Evolutionary conservation across 441 rosid genomes (phyloP).

Genomic region (Isatis lusitanica): DNA sequence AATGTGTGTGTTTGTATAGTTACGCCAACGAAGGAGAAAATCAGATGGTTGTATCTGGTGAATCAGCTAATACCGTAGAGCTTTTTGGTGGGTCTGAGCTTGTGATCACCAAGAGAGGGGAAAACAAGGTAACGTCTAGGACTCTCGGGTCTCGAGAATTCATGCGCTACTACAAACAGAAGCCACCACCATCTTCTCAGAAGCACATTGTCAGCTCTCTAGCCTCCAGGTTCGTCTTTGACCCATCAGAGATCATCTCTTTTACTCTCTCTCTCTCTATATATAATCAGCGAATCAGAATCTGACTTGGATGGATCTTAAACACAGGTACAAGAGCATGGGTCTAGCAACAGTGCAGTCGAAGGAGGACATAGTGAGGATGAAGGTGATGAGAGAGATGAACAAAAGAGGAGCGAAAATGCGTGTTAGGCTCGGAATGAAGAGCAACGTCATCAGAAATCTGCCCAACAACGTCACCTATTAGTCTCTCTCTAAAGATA

Average conservation of each 20-base stretch:
- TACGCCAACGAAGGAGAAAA: slow-evolving; percentile 67
- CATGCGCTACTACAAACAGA: slow-evolving; percentile 88
- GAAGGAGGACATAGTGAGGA: slow-evolving; percentile 73
- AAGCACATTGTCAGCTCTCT: slow-evolving; percentile 58
- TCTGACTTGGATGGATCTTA: neutral
- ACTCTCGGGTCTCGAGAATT: slow-evolving; percentile 90
- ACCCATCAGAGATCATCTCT: slow-evolving; percentile 2
- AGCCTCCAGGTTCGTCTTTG: slow-evolving; percentile 59
- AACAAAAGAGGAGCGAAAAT: slow-evolving; percentile 59
- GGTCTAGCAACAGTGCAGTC: slow-evolving; percentile 82
- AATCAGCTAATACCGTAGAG: slow-evolving; percentile 53
- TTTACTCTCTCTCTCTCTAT: neutral
- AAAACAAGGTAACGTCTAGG: slow-evolving; percentile 46
- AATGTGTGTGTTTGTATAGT: slow-evolving; percentile 42
- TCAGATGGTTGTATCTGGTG: slow-evolving; percentile 71
- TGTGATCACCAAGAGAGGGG: slow-evolving; percentile 64
- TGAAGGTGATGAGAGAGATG: slow-evolving; percentile 85
- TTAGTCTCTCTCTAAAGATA: slow-evolving; percentile 36
- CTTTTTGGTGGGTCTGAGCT: slow-evolving; percentile 88
- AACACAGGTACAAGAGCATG: slow-evolving; percentile 78
- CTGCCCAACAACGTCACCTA: slow-evolving; percentile 80
- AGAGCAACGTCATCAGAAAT: slow-evolving; percentile 80
- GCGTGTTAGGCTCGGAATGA: slow-evolving; percentile 76
- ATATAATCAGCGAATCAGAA: neutral
- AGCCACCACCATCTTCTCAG: slow-evolving; percentile 84